Evolutionary conservation across 2,329 filamentous ascomycete species (phyloP), one percentile per base, ranked within the genome.

Genomic region (Ascocoryne sarcoides): DNA sequence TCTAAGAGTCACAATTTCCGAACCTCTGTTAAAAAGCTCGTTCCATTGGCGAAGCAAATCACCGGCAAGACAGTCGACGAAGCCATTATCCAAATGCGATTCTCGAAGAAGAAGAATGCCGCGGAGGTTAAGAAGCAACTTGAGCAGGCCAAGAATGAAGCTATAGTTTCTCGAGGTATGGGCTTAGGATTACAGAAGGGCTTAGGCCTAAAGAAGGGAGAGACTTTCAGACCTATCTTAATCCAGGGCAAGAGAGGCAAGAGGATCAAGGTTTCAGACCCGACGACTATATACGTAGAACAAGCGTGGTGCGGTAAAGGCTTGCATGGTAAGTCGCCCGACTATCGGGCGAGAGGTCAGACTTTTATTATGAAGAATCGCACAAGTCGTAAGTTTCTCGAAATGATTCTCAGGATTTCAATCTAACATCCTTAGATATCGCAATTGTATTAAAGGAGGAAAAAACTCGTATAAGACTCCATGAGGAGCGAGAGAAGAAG

Each of bases 31-130:
- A 98, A 98, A 77, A 98, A 98, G 69, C 72, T 98, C 40, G 80
- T 82, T 38, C 82, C 84, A 54, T 67, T 98, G 36, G 81, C 90
- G 17, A 78, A 83, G 40, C 92, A 96, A 66, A 92, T 98, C 57
- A 74, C 79, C 2, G 92, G 92, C 51, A 96, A 95, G 74, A 81
- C 82, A n/a, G 71, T 98, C 46, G 87, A 93, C 43, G 89, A 98
- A 26, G 92, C 92, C 10, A 85, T 96, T 51, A 66, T 84, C 40
- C 92, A 98, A 70, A 95, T 98, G 86, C 77, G 82, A 41, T 96
- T 90, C 68, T 90, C 82, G 62, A 86, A 87, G 70, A 98, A 98
- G 76, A 90, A 88, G 68, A 84, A 83, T 48, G 85, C 90, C 5
- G 70, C 76, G 51, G 87, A 95, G 56, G 77, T 96, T 19, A 68